Evolutionary conservation across 106 monocot genomes (phyloP), one percentile per base, ranked within the genome.

Genomic region (Dendrobium nobile): DNA sequence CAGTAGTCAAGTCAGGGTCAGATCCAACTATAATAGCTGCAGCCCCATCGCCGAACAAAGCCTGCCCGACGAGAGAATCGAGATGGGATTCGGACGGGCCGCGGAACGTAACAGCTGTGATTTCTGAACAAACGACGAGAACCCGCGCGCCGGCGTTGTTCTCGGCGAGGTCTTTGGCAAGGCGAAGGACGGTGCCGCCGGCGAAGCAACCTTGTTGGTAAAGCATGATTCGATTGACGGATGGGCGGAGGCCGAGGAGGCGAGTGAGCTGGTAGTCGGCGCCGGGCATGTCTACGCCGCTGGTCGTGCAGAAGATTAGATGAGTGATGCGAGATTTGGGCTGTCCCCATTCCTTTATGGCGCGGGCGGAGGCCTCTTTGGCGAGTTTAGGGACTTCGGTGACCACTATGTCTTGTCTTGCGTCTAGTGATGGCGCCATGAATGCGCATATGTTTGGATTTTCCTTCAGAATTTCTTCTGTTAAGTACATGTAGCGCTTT

Each of bases 171-270:
- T 81, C 81, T 17, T 81, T 81, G n/a, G 81, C 81, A 17, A 81
- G 37, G 17, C 81, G 48, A 41, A 81, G 81, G 2, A 81, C 81
- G 20, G 81, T 81, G 74, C 81, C 81, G 41, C 81, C 81, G 40
- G 81, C 81, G 19, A 81, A 81, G 74, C 81, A 81, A 4, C 81
- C 81, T 37, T 81, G 81, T 15, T 81, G 81, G 81, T 81, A 81
- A 33, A 81, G 73, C 81, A 81, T 81, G 73, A 56, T 18, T 11
- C 81, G 81, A 9, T 55, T 74, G 6, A 81, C 81, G 54, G 81
- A 73, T 18, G 81, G 81, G 37, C 74, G 73, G 8, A 81, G 74
- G 5, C 81, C 81, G 51, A 81, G 74, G 37, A 81, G 81, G 43
- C 68, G 67, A 28, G 81, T 75, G 33, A 81, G 81, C 7, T 56